Percentiles rank a stretch among this genome's conserved stretches.
phyloP scores from a whole-genome alignment of 768 basidiomycete genomes.

The Amanita rubescens region DNA sequence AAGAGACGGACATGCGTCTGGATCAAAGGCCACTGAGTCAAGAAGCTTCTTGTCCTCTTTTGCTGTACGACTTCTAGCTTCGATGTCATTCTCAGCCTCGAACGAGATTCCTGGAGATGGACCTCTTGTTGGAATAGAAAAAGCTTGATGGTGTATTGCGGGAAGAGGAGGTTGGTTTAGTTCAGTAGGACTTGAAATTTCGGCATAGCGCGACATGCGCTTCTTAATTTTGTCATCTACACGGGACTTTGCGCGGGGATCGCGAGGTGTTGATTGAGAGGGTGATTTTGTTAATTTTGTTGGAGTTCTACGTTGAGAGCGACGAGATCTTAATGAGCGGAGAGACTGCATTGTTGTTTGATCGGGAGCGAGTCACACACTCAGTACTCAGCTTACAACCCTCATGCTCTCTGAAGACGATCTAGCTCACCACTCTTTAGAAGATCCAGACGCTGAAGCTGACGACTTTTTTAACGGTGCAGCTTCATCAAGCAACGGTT shows the following conservation, averaged over 20 bases:
- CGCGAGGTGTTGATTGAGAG: constrained; percentile 32
- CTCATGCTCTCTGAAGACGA: neutral
- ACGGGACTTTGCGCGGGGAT: constrained; percentile 40
- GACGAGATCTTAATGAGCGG: constrained; percentile 46
- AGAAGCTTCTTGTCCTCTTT: constrained; percentile 56
- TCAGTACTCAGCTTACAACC: constrained; percentile 11
- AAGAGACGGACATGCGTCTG: constrained; percentile 70
- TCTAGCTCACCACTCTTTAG: neutral
- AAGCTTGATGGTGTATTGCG: constrained; percentile 44
- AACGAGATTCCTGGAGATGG: constrained; percentile 22
- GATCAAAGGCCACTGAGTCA: constrained; percentile 77
- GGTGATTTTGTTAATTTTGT: too few species aligned
- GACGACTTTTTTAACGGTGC: constrained; percentile 42
- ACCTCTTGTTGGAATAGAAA: constrained; percentile 20
- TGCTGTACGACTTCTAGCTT: constrained; percentile 30
- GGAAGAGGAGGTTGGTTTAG: constrained; percentile 36
- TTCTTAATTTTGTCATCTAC: constrained; percentile 93
- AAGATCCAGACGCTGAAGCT: constrained; percentile 34
- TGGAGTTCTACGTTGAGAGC: constrained; percentile 35
- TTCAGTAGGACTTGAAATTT: constrained; percentile 67
- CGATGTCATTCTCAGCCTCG: constrained; percentile 30
- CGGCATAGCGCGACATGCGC: constrained; percentile 93
- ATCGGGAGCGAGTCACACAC: constrained; percentile 11
- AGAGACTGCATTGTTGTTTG: constrained; percentile 58
- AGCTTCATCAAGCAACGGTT: constrained; percentile 16